These are phyloP conservation scores for Hymenoscyphus fructigenus DNA, from an alignment of 2,329 filamentous ascomycete genomes.

Conservation along the genomic window DNA sequence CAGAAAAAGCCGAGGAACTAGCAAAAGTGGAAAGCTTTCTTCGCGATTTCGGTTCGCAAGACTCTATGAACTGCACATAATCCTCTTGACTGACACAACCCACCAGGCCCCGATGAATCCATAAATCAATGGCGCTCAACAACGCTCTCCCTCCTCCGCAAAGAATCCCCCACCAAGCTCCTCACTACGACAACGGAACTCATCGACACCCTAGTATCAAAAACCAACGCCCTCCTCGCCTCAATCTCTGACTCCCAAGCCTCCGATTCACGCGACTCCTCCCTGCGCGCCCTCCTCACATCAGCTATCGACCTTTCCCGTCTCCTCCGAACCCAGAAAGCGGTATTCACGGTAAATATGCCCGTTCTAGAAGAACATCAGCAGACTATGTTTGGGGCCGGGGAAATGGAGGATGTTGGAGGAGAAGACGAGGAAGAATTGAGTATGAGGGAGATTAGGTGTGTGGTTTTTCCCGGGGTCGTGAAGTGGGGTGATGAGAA, in stretches of 20 bases:
- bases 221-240: conserved; percentile 51
- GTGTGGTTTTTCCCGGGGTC: conserved; percentile 64
- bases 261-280: conserved; percentile 48
- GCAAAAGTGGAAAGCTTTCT: conserved; percentile 34
- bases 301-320: conserved; percentile 57
- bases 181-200: conserved; percentile 45
- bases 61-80: not conserved
- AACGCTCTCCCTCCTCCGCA: conserved; percentile 60
- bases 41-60: conserved; percentile 26
- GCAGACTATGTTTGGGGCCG: conserved; percentile 53
- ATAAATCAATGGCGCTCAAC: conserved; percentile 66
- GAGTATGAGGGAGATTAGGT: conserved; percentile 53
- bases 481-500: conserved; percentile 65
- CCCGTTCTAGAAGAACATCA: conserved; percentile 52
- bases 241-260: conserved; percentile 41
- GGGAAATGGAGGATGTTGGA: conserved; percentile 65
- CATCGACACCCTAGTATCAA: conserved; percentile 45
- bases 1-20: conserved; percentile 52
- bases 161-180: conserved; percentile 49
- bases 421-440: conserved; percentile 58
- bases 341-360: conserved; percentile 56
- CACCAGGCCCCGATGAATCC: conserved; percentile 47
- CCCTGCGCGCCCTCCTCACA: conserved; percentile 52
- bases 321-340: conserved; percentile 57
- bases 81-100: conserved; percentile 17